A percentile compares a stretch with the other conserved stretches of the same genome.
Conservation (phyloP, 139 green algal species). For the Tetratostichococcus sp. region DNA sequence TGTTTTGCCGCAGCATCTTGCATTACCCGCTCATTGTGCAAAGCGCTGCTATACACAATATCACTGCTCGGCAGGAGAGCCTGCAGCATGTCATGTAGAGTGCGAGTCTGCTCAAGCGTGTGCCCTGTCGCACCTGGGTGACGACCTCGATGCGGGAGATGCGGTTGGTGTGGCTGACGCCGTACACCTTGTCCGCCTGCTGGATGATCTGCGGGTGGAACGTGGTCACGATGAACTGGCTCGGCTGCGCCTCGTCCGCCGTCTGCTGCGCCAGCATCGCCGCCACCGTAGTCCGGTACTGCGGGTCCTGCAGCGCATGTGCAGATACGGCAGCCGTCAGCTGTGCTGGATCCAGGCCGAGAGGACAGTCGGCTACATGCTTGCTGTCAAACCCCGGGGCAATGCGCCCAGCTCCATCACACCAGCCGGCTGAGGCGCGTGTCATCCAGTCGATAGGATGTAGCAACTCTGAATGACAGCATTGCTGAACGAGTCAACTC, state of each 20-base stretch:
- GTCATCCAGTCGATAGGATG: background rate
- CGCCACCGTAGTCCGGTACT: constrained; percentile 74
- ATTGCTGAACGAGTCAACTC: constrained; percentile 25
- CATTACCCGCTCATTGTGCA: no score
- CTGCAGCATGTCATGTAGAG: constrained; percentile 45
- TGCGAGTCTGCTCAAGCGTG: background rate
- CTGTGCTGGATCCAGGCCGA: background rate
- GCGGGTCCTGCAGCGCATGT: background rate
- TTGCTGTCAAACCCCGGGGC: no score
- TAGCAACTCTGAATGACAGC: background rate
- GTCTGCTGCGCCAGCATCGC: constrained; percentile 76
- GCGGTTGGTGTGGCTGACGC: constrained; percentile 83
- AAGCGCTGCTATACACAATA: no score
- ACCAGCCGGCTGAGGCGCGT: no score
- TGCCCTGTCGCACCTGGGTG: background rate
- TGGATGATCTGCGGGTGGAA: constrained; percentile 89
- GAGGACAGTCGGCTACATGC: no score
- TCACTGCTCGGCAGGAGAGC: no score
- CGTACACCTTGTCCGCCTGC: constrained; percentile 84
- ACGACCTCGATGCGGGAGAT: constrained; percentile 42
- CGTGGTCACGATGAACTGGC: constrained; percentile 98
- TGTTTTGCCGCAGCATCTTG: no score
- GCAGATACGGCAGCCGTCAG: background rate
- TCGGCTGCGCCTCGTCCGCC: constrained; percentile 55
- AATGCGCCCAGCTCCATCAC: no score